Conservation (phyloP, 495 filamentous ascomycete genomes). For the Trichoderma parareesei region DNA sequence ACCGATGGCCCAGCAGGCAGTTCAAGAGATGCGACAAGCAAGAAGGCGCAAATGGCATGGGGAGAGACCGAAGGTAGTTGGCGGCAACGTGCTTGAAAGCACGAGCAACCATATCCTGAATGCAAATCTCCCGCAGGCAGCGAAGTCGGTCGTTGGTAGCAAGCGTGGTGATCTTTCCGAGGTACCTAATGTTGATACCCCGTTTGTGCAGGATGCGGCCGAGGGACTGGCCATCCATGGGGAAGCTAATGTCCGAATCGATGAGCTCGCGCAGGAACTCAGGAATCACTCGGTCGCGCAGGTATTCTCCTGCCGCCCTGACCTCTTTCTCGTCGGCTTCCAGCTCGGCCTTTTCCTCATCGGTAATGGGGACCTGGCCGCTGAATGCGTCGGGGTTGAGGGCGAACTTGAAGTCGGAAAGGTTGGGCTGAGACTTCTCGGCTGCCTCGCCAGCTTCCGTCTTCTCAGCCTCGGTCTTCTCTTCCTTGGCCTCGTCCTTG, state of each 20-base stretch:
- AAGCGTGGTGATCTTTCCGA: constrained; percentile 70
- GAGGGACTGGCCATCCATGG: constrained; percentile 93
- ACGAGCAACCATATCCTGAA: constrained; percentile 90
- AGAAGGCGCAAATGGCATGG: constrained; percentile 62
- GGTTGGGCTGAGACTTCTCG: constrained; percentile 59
- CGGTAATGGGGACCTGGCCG: constrained; percentile 81
- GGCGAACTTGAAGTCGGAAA: constrained; percentile 75
- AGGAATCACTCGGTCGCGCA: constrained; percentile 67
- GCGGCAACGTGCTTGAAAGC: constrained; percentile 89
- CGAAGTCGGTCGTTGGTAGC: constrained; percentile 63
- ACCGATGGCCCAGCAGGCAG: constrained; percentile 72
- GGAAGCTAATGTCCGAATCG: constrained; percentile 90
- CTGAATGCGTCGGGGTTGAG: constrained; percentile 95
- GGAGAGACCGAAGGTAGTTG: constrained; percentile 70
- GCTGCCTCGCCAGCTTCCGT: constrained; percentile 17
- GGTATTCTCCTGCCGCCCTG: constrained; percentile 68
- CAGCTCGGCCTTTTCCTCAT: constrained; percentile 81
- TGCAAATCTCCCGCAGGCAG: constrained; percentile 64
- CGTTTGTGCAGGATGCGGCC: constrained; percentile 89
- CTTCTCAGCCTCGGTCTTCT: constrained; percentile 21
- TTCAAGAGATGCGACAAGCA: constrained; percentile 87
- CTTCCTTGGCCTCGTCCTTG: constrained; percentile 23
- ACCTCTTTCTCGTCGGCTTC: constrained; percentile 84
- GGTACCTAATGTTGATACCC: constrained; percentile 93
- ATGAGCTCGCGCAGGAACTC: constrained; percentile 68